Evolutionary conservation across 2,329 filamentous ascomycete species (phyloP), one percentile per base, ranked within the genome.

Genomic region (Diaporthe batatas): DNA sequence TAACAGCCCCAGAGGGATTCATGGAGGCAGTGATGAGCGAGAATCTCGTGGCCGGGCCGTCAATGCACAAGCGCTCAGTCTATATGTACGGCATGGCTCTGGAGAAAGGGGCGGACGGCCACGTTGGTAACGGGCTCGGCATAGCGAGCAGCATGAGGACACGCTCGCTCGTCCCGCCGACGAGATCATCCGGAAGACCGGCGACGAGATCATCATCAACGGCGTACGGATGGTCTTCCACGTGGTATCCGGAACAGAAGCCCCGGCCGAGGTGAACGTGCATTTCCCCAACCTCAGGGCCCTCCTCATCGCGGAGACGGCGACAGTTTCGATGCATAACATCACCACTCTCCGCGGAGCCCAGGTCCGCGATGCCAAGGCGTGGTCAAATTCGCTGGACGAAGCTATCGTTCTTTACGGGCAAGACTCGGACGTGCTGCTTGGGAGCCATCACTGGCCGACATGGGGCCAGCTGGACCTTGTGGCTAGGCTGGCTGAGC

Each of bases 261-360:
- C 84, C 0, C 84, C 83, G 0, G 77, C 83, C 0, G 84, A 85
- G 75, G 78, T 86, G 73, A 83, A 83, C 72, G 79, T 86, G 55
- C 79, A 81, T 67, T 82, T 86, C 53, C 83, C 83, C 4, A 73
- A 82, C 10, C 76, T 79, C 47, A 75, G 75, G 8, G 82, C 84
- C 1, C 75, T 86, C 0, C 83, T 78, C 70, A 79, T 83, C 12
- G 78, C 83, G 0, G 84, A 85, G 74, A 79, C 76, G 39, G 81
- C 82, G 3, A 84, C 82, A 1, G 80, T 85, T 69, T 78, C 75
- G 18, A 74, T 85, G 72, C 83, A 85, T 75, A 85, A 85, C 73
- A 81, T 85, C 72, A 73, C 81, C 6, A 85, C 84, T 0, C 77
- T 84, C 18, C 80, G 84, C 0, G 84, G 84, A 2, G 83, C 83